These are phyloP conservation scores for Penicillium paradoxum DNA, from an alignment of 495 filamentous ascomycete species.

Conservation along the genomic window DNA sequence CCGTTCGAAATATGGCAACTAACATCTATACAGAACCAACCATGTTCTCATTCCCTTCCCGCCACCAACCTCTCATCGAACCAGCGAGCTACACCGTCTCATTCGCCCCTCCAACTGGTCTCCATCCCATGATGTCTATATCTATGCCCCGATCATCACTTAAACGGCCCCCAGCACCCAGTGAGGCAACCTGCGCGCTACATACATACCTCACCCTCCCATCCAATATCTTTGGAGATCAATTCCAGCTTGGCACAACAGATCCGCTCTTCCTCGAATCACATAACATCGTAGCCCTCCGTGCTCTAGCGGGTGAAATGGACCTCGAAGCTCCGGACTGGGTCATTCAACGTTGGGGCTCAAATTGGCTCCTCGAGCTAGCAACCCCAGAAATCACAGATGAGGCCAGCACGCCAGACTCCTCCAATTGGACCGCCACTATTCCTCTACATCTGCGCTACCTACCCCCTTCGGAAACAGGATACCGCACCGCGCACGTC, in stretches of 20 bases:
- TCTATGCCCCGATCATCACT: constrained; percentile 34
- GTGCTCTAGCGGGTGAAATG: constrained; percentile 67
- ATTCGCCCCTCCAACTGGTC: constrained; percentile 68
- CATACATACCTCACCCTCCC: constrained; percentile 86
- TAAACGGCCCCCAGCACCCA: constrained; percentile 28
- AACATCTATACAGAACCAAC: constrained; percentile 51
- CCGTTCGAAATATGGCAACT: not conserved
- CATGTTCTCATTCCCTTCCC: constrained; percentile 84
- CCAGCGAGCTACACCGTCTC: constrained; percentile 39
- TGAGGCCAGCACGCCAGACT: constrained; percentile 2
- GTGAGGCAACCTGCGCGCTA: constrained; percentile 56
- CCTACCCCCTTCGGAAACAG: constrained; percentile 52
- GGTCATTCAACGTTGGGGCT: constrained; percentile 72
- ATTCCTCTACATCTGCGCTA: constrained; percentile 90
- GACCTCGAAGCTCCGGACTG: constrained; percentile 94
- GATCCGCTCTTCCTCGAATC: constrained; percentile 68
- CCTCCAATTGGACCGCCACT: constrained; percentile 59
- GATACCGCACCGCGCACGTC: constrained; percentile 44
- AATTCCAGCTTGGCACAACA: constrained; percentile 66
- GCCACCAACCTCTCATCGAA: constrained; percentile 61
- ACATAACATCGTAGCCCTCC: constrained; percentile 66
- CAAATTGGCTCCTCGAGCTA: constrained; percentile 71
- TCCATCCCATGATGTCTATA: constrained; percentile 79
- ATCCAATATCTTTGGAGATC: constrained; percentile 76
- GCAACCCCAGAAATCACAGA: constrained; percentile 29